phyloP scores from a whole-genome alignment of 192 early-diverging fungal genomes.

The Mortierella hygrophila region DNA sequence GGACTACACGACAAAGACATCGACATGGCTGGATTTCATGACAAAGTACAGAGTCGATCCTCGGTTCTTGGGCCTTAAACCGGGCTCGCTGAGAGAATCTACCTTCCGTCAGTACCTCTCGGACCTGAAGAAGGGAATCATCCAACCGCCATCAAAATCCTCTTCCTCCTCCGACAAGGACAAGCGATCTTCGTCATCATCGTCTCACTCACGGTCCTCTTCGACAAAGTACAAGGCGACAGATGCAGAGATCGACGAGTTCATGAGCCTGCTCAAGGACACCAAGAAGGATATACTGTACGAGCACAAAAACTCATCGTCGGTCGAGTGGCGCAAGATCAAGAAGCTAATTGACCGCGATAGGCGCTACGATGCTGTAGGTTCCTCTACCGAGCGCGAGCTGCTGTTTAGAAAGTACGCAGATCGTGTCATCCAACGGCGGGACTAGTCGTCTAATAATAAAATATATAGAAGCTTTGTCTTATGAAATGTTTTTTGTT shows the following conservation, averaged over 20 bases:
- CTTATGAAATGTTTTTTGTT: constrained; percentile 1
- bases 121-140: constrained; percentile 57
- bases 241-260: constrained; percentile 64
- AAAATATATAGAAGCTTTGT: not conserved
- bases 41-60: constrained; percentile 77
- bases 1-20: constrained; percentile 62
- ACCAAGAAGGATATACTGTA: constrained; percentile 56
- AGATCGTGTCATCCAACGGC: constrained; percentile 41
- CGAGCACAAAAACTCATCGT: constrained; percentile 67
- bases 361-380: constrained; percentile 72
- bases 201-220: constrained; percentile 3
- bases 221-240: constrained; percentile 56
- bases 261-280: constrained; percentile 69
- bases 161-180: not conserved
- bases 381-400: constrained; percentile 73
- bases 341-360: constrained; percentile 77
- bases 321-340: constrained; percentile 72
- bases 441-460: constrained; percentile 12
- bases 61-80: constrained; percentile 67
- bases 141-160: constrained; percentile 15
- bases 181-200: constrained; percentile 17
- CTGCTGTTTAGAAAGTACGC: constrained; percentile 77
- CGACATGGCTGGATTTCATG: constrained; percentile 80
- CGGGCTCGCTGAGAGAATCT: constrained; percentile 71
- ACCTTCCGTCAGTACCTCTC: constrained; percentile 77